A percentile compares a stretch with the other conserved stretches of the same genome.
phyloP scores from a whole-genome alignment of 179 eudicot genomes.

The Dionaea muscipula region DNA sequence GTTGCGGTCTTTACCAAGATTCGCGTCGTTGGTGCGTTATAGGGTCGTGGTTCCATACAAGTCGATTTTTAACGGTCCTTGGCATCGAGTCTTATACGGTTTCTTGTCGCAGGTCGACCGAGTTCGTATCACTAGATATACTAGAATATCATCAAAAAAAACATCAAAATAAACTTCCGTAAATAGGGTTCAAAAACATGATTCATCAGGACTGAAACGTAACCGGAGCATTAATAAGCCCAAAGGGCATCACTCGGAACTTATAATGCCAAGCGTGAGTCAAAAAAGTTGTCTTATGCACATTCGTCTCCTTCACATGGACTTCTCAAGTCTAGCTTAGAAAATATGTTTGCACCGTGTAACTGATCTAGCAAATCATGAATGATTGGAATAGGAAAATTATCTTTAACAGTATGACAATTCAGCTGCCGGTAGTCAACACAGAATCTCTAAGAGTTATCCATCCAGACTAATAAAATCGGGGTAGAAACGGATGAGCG shows the following conservation, averaged over 20 bases:
- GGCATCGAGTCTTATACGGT: too few relatives aligned
- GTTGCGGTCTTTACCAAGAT: too few relatives aligned
- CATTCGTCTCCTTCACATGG: neutral
- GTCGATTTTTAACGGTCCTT: too few relatives aligned
- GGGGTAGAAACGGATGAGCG: neutral
- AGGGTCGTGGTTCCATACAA: too few relatives aligned
- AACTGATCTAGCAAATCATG: neutral
- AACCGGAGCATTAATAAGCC: constrained; percentile 11
- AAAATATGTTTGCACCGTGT: neutral
- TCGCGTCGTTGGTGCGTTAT: too few relatives aligned
- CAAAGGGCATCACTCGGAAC: neutral
- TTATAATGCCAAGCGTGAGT: constrained; percentile 6
- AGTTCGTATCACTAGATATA: too few relatives aligned
- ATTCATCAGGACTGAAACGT: constrained; percentile 11
- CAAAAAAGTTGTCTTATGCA: constrained; percentile 2
- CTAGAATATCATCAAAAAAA: constrained; percentile 8
- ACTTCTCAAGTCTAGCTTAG: constrained; percentile 3
- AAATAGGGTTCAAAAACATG: neutral
- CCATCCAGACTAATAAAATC: neutral
- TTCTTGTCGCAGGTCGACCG: too few relatives aligned
- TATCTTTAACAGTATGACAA: neutral
- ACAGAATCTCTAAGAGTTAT: neutral
- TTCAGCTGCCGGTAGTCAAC: neutral
- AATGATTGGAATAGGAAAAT: neutral
- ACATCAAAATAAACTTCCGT: constrained; percentile 2